These are phyloP conservation scores for Citrus sp. DNA, from an alignment of 345 rosid species.

Conservation along the genomic window DNA sequence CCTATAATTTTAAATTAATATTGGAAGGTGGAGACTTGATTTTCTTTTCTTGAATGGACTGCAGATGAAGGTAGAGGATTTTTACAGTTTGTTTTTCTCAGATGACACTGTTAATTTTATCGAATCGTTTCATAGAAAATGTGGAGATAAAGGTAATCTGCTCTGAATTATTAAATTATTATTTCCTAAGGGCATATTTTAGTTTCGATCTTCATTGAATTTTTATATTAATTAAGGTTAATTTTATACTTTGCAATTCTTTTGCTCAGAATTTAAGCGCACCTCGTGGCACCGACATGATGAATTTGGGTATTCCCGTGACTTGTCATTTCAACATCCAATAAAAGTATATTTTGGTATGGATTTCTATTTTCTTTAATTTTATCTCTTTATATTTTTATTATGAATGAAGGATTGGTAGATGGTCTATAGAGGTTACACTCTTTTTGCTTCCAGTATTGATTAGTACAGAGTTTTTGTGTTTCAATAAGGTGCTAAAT, in stretches of 20 bases:
- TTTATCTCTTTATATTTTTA: not conserved
- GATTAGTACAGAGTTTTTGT: slow-evolving; percentile 8
- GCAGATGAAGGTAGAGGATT: slow-evolving; percentile 85
- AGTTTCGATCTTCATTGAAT: not conserved
- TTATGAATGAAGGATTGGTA: not conserved
- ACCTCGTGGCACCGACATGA: slow-evolving; percentile 73
- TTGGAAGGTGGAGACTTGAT: not conserved
- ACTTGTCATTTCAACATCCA: slow-evolving; percentile 89
- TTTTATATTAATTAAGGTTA: not conserved
- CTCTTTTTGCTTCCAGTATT: not conserved
- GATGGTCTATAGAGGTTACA: slow-evolving; percentile 3
- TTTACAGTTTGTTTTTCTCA: slow-evolving; percentile 71
- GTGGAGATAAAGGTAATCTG: slow-evolving; percentile 89
- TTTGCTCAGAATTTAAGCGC: slow-evolving; percentile 67
- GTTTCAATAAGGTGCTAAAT: slow-evolving; percentile 69
- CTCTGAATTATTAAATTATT: slow-evolving; percentile 6
- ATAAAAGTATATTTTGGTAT: slow-evolving; percentile 93
- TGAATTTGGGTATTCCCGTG: slow-evolving; percentile 71
- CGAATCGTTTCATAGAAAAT: slow-evolving; percentile 73
- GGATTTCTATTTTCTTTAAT: slow-evolving; percentile 7
- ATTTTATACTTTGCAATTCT: slow-evolving; percentile 11
- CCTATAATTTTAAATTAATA: not conserved
- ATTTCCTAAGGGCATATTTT: slow-evolving; percentile 1
- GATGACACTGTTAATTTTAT: slow-evolving; percentile 58
- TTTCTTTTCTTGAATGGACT: slow-evolving; percentile 18